phyloP scores from a whole-genome alignment of 768 basidiomycete species.

The Tephrocybe sp. region DNA sequence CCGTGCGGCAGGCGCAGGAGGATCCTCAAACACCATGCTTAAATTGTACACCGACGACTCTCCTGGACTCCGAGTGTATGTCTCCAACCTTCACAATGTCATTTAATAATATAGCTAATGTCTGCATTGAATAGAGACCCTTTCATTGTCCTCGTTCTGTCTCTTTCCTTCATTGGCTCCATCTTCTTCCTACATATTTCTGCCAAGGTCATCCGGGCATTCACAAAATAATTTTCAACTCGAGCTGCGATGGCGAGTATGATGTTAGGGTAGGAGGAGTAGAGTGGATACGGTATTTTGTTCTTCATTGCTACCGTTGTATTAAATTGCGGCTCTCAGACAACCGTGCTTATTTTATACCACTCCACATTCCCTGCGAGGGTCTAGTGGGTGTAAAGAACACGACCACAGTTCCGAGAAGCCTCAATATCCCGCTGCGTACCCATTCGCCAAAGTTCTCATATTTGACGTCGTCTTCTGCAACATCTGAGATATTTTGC shows the following conservation, averaged over 20 bases:
- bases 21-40: conserved; percentile 97
- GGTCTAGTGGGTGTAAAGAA: background rate
- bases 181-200: conserved; percentile 99
- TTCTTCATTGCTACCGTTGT: conserved; percentile 27
- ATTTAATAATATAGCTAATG: background rate
- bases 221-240: conserved; percentile 63
- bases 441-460: background rate
- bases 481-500: background rate
- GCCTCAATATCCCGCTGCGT: background rate
- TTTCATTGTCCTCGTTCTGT: conserved; percentile 93
- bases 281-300: conserved; percentile 26
- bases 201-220: conserved; percentile 88
- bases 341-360: conserved; percentile 32
- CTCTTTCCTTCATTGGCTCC: conserved; percentile 94
- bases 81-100: conserved; percentile 18
- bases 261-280: conserved; percentile 8
- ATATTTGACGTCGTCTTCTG: background rate
- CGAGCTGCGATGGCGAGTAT: background rate
- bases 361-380: conserved; percentile 17
- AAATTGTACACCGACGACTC: conserved; percentile 99
- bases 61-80: conserved; percentile 94
- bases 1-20: conserved; percentile 92
- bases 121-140: conserved; percentile 63
- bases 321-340: conserved; percentile 31
- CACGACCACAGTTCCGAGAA: background rate